phyloP scores from a whole-genome alignment of 768 basidiomycete species.

The Multifurca ochricompacta region DNA sequence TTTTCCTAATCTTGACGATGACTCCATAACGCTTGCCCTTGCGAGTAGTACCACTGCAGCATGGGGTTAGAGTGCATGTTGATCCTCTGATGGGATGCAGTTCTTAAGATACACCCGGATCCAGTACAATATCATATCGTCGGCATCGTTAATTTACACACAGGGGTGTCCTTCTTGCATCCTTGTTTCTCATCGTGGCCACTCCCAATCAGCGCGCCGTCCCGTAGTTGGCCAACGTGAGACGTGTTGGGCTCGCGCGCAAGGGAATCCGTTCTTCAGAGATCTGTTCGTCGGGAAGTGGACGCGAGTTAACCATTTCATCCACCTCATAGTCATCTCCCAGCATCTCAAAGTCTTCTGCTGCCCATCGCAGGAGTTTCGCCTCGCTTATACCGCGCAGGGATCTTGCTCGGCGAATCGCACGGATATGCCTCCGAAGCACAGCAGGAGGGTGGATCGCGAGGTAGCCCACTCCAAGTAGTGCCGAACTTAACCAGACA shows the following conservation, averaged over 20 bases:
- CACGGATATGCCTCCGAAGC: neutral
- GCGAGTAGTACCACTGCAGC: constrained; percentile 46
- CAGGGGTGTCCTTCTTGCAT: neutral
- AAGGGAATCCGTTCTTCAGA: constrained; percentile 18
- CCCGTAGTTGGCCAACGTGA: constrained; percentile 13
- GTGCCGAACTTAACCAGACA: neutral
- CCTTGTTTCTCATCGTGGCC: neutral
- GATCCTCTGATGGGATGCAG: neutral
- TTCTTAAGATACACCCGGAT: neutral
- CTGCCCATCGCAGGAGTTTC: constrained; percentile 17
- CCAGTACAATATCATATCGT: constrained; percentile 6
- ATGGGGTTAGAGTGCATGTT: constrained; percentile 36
- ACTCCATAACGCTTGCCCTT: neutral
- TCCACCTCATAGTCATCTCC: constrained; percentile 15
- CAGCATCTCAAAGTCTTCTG: constrained; percentile 16
- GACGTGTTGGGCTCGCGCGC: constrained; percentile 4
- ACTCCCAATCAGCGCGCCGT: constrained; percentile 3
- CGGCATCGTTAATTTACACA: neutral
- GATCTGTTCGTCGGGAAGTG: constrained; percentile 15
- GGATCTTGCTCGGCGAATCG: constrained; percentile 8
- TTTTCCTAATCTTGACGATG: neutral
- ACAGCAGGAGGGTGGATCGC: constrained; percentile 4
- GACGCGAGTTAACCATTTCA: constrained; percentile 21
- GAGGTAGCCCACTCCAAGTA: constrained; percentile 8
- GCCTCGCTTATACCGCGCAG: constrained; percentile 6